phyloP scores from a whole-genome alignment of 306 rosid species.

The Lithocarpus polystachyus region DNA sequence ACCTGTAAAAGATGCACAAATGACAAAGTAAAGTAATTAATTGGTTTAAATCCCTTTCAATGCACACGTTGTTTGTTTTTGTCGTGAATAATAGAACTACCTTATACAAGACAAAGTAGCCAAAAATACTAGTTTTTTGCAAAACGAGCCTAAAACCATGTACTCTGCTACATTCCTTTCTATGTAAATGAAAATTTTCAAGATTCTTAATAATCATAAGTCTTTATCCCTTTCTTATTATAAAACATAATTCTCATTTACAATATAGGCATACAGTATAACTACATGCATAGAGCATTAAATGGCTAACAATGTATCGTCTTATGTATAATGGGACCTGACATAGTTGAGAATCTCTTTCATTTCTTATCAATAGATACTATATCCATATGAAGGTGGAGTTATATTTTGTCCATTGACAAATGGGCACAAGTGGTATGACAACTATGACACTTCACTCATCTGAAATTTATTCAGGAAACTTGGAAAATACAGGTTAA shows the following conservation, averaged over 20 bases:
- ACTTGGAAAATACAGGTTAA: background rate
- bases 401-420: background rate
- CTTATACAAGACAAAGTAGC: background rate
- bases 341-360: background rate
- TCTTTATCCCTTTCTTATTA: background rate
- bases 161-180: background rate
- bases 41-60: constrained; percentile 14
- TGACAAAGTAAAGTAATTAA: constrained; percentile 7
- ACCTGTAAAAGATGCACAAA: background rate
- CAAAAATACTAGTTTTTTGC: background rate
- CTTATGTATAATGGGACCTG: background rate
- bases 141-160: background rate
- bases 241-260: background rate
- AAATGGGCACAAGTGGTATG: background rate
- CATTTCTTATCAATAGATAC: background rate
- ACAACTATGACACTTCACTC: background rate
- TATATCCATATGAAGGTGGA: background rate
- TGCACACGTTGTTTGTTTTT: background rate
- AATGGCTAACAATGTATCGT: background rate
- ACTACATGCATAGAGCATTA: background rate
- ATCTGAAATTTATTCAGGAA: background rate
- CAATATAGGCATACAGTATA: background rate
- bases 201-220: background rate
- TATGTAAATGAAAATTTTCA: background rate
- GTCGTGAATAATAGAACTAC: background rate